Evolutionary conservation across 1,139 yeast species (phyloP).

Genomic region (Hemisphaericaspora subhashii): DNA sequence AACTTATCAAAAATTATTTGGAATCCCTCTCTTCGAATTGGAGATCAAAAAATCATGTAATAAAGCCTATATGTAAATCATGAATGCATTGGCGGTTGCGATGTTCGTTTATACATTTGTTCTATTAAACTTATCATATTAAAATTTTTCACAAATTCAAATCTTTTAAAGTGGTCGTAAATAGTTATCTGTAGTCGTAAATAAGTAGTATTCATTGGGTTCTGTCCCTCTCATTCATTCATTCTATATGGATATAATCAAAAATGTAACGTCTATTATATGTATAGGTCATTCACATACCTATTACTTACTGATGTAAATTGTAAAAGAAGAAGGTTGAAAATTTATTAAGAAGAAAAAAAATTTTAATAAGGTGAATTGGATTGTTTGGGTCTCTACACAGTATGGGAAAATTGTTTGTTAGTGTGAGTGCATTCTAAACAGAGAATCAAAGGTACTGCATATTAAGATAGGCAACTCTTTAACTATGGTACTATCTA

Average conservation of each 20-base stretch:
- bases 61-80: too few relatives aligned
- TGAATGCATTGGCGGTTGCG: too few relatives aligned
- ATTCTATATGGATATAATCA: neutral
- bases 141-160: too few relatives aligned
- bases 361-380: slow-evolving; percentile 2
- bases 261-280: slow-evolving; percentile 3
- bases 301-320: slow-evolving; percentile 7
- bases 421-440: neutral
- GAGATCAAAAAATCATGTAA: too few relatives aligned
- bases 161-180: too few relatives aligned
- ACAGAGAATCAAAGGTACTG: slow-evolving; percentile 1
- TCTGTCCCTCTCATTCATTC: neutral
- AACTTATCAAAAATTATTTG: too few relatives aligned
- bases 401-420: neutral
- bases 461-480: too few relatives aligned
- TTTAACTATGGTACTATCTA: neutral
- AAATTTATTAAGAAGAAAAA: slow-evolving; percentile 3
- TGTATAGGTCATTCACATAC: slow-evolving; percentile 7
- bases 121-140: too few relatives aligned
- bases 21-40: too few relatives aligned
- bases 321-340: slow-evolving; percentile 4
- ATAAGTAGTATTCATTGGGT: too few relatives aligned
- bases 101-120: too few relatives aligned
- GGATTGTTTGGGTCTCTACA: neutral
- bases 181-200: neutral